phyloP scores from a whole-genome alignment of 306 rosid genomes.

The Boehmeria nivea region DNA sequence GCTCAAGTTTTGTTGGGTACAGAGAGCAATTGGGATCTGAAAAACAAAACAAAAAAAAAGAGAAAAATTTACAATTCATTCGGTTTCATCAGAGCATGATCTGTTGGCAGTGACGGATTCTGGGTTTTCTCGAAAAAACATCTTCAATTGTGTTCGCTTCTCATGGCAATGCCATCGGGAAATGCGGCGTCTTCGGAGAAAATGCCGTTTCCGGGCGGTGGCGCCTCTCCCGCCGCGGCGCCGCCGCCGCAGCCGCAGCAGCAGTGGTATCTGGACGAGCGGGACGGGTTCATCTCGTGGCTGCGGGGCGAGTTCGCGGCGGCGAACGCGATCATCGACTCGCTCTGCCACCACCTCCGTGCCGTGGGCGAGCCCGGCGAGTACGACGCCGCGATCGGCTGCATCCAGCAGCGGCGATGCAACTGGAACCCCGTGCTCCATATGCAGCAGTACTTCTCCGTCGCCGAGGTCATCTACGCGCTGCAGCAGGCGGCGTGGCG shows the following conservation, averaged over 20 bases:
- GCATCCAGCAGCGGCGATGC: conserved; percentile 72
- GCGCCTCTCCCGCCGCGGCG: conserved; percentile 44
- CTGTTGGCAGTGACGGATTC: no score
- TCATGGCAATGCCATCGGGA: conserved; percentile 96
- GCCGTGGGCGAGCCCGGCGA: conserved; percentile 71
- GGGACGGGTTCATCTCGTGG: conserved; percentile 91
- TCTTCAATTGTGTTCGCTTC: conserved; percentile 22
- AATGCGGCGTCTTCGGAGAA: conserved; percentile 69
- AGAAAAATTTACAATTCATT: no score
- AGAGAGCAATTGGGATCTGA: no score
- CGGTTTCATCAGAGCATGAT: no score
- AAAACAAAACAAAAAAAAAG: no score
- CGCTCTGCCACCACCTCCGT: conserved; percentile 76
- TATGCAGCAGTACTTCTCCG: conserved; percentile 94
- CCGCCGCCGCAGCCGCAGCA: conserved; percentile 45
- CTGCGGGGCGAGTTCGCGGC: conserved; percentile 95
- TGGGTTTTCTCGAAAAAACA: no score
- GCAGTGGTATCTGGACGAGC: conserved; percentile 89
- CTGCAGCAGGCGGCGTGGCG: conserved; percentile 77
- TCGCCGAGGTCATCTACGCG: conserved; percentile 61
- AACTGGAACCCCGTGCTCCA: conserved; percentile 91
- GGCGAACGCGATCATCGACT: conserved; percentile 88
- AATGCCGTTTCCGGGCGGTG: conserved; percentile 65
- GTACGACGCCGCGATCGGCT: conserved; percentile 59
- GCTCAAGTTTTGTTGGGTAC: no score